Base-by-base conservation (phyloP, 176 grass and related monocot genomes). In the Panicum miliaceum region DNA sequence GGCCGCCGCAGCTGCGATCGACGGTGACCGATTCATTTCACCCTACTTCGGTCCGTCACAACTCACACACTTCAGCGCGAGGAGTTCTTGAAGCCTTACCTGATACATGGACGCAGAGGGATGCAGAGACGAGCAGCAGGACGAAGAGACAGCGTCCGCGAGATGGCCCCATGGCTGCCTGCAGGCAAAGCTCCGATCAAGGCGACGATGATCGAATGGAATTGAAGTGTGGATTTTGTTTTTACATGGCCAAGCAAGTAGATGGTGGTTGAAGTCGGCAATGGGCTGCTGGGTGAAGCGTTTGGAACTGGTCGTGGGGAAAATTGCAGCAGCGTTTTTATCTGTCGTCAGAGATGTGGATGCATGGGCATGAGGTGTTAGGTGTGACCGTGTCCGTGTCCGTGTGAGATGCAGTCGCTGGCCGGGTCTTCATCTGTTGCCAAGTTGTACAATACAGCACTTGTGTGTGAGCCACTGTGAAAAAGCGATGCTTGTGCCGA, bases 281-380 rank as follows among this genome's bases (percentile, higher is more conserved):
- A 16, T 45, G 29, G 76, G 11, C 27, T 19, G 2, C 4, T 37
- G 5, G 57, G 3, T 7, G 54, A 41, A 78, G 75, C n/a, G 38
- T 60, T 34, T 42, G 48, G 88, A 86, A 72, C 36, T 22, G 64
- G 88, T 82, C 88, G 27, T 29, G 37, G 1, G 6, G 15, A 23
- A 23, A 22, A 12, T 53, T 48, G 81, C 32, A 66, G 34, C 8
- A 18, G 57, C n/a, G n/a, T 60, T 74, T 73, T 76, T 50, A 29
- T 23, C n/a, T 80, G 77, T 13, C 27, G 34, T 59, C 84, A 54
- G 63, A 29, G 57, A 82, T 69, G 26, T 85, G 71, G 71, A 81
- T 29, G 75, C 70, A 38, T 67, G 86, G 29, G 40, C 22, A 48
- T 7, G 27, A 46, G 20, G n/a, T 15, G 32, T 75, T 36, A 54